These are phyloP conservation scores for Coniochaeta pulveracea DNA, from an alignment of 2,329 filamentous ascomycete species.

Conservation along the genomic window DNA sequence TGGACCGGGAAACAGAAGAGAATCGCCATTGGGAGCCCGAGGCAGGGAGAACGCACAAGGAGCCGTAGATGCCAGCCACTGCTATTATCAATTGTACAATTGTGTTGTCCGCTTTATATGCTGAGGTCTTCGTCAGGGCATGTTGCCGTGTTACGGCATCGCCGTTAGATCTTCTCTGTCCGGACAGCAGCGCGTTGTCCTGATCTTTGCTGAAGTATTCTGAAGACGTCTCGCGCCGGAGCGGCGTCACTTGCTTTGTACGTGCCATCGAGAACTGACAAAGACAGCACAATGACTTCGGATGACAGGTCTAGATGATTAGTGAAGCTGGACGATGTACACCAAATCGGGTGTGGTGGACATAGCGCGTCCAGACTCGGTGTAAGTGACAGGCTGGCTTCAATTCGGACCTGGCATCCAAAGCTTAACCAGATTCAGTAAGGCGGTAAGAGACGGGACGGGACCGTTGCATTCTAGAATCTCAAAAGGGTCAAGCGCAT, in stretches of 20 bases:
- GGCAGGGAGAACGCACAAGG: conserved; percentile 56
- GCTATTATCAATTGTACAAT: conserved; percentile 70
- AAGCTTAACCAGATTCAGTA: conserved; percentile 1
- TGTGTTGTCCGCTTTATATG: conserved; percentile 36
- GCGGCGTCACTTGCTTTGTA: conserved; percentile 54
- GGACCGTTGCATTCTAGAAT: too few relatives aligned
- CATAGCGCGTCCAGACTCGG: background rate
- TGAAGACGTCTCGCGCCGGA: conserved; percentile 55
- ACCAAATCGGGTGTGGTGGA: background rate
- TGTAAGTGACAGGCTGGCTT: conserved; percentile 15
- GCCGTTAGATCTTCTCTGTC: conserved; percentile 16
- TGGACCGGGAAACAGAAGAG: conserved; percentile 4
- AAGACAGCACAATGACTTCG: background rate
- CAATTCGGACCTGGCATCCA: conserved; percentile 5
- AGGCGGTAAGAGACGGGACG: too few relatives aligned
- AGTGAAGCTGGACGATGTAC: background rate
- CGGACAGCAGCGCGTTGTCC: conserved; percentile 11
- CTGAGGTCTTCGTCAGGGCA: background rate
- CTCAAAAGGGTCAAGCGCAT: too few relatives aligned
- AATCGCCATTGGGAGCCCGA: background rate
- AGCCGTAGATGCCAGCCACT: conserved; percentile 91
- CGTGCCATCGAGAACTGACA: conserved; percentile 51
- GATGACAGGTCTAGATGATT: background rate
- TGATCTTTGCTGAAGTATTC: conserved; percentile 47
- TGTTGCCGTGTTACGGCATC: conserved; percentile 7